A percentile compares a stretch with the other conserved stretches of the same genome.
phyloP scores from a whole-genome alignment of 202 grass and related monocot genomes.

The Schoenoplectus triqueter region DNA sequence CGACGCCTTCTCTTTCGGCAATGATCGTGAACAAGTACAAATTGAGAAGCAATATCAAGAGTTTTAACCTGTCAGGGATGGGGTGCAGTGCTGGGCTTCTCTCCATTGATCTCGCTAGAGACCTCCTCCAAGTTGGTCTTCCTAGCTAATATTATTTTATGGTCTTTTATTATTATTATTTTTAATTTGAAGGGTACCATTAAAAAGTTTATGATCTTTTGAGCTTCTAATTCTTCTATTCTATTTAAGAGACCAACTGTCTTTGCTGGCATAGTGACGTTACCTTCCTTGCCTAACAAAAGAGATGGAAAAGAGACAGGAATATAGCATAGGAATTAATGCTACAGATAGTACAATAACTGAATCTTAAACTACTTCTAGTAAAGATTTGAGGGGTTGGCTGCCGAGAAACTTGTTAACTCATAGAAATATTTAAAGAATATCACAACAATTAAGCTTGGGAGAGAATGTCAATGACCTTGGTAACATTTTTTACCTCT shows the following conservation, averaged over 20 bases:
- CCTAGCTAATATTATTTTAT: neutral
- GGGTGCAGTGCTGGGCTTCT: constrained; percentile 95
- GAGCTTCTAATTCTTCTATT: neutral
- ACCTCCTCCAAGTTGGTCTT: constrained; percentile 71
- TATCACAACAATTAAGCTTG: constrained; percentile 46
- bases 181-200: neutral
- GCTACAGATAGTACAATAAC: constrained; percentile 21
- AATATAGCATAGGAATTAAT: constrained; percentile 27
- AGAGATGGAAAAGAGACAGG: constrained; percentile 6
- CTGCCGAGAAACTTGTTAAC: neutral
- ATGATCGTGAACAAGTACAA: constrained; percentile 99
- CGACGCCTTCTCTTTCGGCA: constrained; percentile 87
- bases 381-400: neutral
- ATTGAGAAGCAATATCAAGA: constrained; percentile 85
- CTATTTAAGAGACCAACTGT: constrained; percentile 4
- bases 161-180: neutral
- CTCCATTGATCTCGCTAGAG: constrained; percentile 84
- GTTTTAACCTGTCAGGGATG: constrained; percentile 99
- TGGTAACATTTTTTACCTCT: neutral
- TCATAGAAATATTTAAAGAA: neutral
- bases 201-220: neutral
- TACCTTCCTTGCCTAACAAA: neutral
- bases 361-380: constrained; percentile 19
- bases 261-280: neutral
- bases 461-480: constrained; percentile 3